A percentile compares a stretch with the other conserved stretches of the same genome.
Evolutionary conservation across 257 asterid species (phyloP).

Genomic region (Thymus quinquecostatus): DNA sequence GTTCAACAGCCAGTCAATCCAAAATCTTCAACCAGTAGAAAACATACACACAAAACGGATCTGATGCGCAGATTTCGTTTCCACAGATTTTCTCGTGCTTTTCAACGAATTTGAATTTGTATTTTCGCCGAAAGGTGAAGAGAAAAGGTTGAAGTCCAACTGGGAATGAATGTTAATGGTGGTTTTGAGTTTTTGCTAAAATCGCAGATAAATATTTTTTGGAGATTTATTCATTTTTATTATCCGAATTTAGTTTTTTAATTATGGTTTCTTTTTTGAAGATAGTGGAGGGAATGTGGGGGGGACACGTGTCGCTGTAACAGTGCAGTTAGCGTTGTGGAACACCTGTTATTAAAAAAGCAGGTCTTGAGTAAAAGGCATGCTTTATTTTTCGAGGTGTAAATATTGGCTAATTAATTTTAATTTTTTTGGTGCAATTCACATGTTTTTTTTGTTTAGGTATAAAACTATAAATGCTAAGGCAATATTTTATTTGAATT

Average conservation of each 20-base stretch:
- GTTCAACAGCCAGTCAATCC: constrained; percentile 22
- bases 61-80: background rate
- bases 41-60: too few species aligned
- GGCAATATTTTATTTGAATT: background rate
- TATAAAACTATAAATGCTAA: background rate
- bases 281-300: constrained; percentile 34
- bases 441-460: background rate
- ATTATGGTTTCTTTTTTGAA: background rate
- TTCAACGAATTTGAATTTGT: constrained; percentile 14
- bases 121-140: constrained; percentile 38
- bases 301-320: constrained; percentile 23
- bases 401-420: background rate
- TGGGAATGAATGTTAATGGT: constrained; percentile 33
- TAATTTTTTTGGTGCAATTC: background rate
- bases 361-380: background rate
- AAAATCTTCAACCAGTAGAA: background rate
- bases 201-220: constrained; percentile 23
- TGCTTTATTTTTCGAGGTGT: background rate
- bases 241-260: background rate
- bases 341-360: constrained; percentile 20
- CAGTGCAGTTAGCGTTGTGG: background rate
- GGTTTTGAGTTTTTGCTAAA: constrained; percentile 21
- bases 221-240: background rate
- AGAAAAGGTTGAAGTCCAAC: constrained; percentile 29
- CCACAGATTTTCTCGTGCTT: constrained; percentile 13